These are phyloP conservation scores for Fusarium sulawesiense DNA, from an alignment of 2,329 filamentous ascomycete species.

Conservation along the genomic window DNA sequence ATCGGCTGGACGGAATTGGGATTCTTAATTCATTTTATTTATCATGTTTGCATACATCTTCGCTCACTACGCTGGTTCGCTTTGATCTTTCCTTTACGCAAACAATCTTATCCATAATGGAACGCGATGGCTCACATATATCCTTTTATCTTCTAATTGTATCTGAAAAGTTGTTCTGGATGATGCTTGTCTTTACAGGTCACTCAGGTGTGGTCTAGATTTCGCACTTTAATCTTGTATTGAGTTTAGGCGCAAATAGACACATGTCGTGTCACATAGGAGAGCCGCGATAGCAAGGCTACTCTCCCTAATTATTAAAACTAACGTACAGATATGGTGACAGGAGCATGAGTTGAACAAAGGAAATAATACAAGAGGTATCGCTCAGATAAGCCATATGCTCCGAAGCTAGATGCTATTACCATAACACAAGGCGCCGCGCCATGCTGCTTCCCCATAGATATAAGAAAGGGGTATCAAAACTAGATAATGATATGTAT, in stretches of 20 bases:
- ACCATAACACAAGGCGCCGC: constrained; percentile 33
- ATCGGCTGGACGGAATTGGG: constrained; percentile 6
- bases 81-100: not conserved
- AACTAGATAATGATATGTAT: constrained; percentile 28
- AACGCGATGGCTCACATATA: not conserved
- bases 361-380: constrained; percentile 14
- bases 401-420: constrained; percentile 41
- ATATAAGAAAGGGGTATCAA: constrained; percentile 45
- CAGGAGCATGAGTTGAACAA: constrained; percentile 16
- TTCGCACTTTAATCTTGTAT: constrained; percentile 16
- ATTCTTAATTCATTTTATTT: constrained; percentile 28
- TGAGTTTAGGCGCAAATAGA: constrained; percentile 25
- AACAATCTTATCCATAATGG: not conserved
- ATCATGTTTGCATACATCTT: constrained; percentile 24
- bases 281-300: constrained; percentile 4
- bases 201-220: not conserved
- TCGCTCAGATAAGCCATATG: constrained; percentile 29
- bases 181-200: not conserved
- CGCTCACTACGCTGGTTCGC: not conserved
- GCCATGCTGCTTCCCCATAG: constrained; percentile 37
- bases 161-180: not conserved
- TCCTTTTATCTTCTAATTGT: not conserved
- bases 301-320: constrained; percentile 30
- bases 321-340: constrained; percentile 23
- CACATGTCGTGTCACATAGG: constrained; percentile 7